Evolutionary conservation across 805 yeast genomes (phyloP), one percentile per base, ranked within the genome.

Genomic region (Candida ficus): DNA sequence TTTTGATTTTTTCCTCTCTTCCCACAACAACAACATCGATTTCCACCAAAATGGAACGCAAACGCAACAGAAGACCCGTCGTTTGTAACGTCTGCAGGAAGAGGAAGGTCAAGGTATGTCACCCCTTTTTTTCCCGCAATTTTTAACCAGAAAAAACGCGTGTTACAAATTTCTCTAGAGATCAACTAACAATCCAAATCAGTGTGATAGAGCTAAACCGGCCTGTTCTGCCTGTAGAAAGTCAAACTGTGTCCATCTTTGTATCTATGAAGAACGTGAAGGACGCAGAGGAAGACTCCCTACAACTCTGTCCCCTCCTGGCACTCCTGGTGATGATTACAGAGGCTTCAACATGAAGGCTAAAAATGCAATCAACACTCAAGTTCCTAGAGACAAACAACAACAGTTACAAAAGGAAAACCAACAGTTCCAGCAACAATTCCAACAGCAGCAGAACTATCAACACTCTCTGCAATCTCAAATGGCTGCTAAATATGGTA

Each of bases 181-280:
- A 20, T 20, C 19, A 14, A 33, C 45, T 29, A 19, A 22, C 42
- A 35, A 19, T 10, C 8, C 7, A 2, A 6, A 32, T n/a, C 41
- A 56, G 61, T 56, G 61, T 39, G 61, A 56, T 36, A 47, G 57
- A 38, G 48, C 31, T 3, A 52, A 51, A 33, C 61, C 61, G 3
- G 54, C 47, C 2, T 56, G 61, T 33, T 33, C 44, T 1, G 43
- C 58, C 0, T 56, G 61, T 35, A 49, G 42, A 42, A 53, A 49
- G 47, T 48, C 58, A 34, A 53, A 48, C 29, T 41, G 49, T 29
- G 45, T 48, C 17, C 57, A 52, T 36, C 20, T 50, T 35, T 56
- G 59, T 43, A 41, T 45, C 5, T 56, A 52, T 27, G 59, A 56
- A 19, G 59, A 53, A 18, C 46, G 50, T 2, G 43, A 25, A 11